A percentile compares a stretch with the other conserved stretches of the same genome.
Conservation (phyloP, 1,139 yeast species). For the Suhomyces panamericanus region DNA sequence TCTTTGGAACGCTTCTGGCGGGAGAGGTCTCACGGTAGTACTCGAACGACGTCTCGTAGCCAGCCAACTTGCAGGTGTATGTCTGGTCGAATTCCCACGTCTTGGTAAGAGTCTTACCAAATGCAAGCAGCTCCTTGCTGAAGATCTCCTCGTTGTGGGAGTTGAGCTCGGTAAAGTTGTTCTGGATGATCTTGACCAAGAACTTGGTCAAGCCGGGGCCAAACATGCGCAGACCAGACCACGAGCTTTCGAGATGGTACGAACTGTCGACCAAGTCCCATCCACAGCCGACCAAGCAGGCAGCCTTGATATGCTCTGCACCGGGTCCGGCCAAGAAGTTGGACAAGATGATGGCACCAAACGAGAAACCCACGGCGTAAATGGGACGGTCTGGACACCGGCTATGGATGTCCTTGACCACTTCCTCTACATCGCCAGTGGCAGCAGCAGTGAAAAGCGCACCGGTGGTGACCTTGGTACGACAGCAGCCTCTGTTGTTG, state of each 20-base stretch:
- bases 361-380: slow-evolving; percentile 78
- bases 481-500: slow-evolving; percentile 85
- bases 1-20: slow-evolving; percentile 50
- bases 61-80: slow-evolving; percentile 72
- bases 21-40: slow-evolving; percentile 76
- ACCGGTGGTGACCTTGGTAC: slow-evolving; percentile 75
- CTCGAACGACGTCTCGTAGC: slow-evolving; percentile 65
- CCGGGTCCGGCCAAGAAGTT: slow-evolving; percentile 54
- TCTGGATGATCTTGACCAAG: slow-evolving; percentile 59
- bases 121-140: slow-evolving; percentile 34
- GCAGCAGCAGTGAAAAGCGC: slow-evolving; percentile 73
- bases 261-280: slow-evolving; percentile 40
- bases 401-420: slow-evolving; percentile 50
- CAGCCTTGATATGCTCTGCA: slow-evolving; percentile 55
- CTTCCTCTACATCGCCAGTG: slow-evolving; percentile 69
- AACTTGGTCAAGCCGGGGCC: slow-evolving; percentile 67
- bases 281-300: slow-evolving; percentile 49
- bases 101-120: slow-evolving; percentile 32
- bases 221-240: slow-evolving; percentile 63
- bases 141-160: slow-evolving; percentile 33
- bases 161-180: slow-evolving; percentile 57
- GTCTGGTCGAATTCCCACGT: slow-evolving; percentile 65
- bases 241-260: slow-evolving; percentile 49
- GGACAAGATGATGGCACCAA: slow-evolving; percentile 63
- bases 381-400: slow-evolving; percentile 72